These are phyloP conservation scores for Hippophae gyantsensis DNA, from an alignment of 306 rosid genomes.

Conservation along the genomic window DNA sequence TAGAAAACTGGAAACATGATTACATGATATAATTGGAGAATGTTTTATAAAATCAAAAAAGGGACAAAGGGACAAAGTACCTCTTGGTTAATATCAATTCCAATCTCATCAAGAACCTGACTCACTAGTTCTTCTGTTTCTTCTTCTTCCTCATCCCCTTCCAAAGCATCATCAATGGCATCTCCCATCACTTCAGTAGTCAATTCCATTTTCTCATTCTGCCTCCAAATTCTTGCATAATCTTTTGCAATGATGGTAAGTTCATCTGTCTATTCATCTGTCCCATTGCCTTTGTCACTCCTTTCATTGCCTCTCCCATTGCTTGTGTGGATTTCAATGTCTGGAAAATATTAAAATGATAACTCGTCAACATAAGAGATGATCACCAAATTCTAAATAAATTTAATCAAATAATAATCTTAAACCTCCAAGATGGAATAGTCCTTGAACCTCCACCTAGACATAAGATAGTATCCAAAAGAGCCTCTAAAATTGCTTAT, in stretches of 20 bases:
- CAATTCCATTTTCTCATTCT: constrained; percentile 91
- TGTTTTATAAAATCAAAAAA: not conserved
- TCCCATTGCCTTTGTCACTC: constrained; percentile 98
- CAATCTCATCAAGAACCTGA: constrained; percentile 94
- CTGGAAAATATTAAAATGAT: constrained; percentile 24
- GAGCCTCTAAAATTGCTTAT: not conserved
- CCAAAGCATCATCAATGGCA: constrained; percentile 93
- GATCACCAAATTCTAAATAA: not conserved
- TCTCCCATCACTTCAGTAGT: constrained; percentile 84
- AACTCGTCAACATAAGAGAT: not conserved
- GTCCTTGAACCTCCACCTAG: too few species aligned
- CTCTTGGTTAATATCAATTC: constrained; percentile 80
- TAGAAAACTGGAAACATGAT: constrained; percentile 15
- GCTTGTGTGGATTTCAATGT: constrained; percentile 93
- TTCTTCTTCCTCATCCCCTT: constrained; percentile 96
- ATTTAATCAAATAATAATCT: not conserved
- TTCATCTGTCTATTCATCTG: constrained; percentile 97
- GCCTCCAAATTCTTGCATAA: constrained; percentile 90
- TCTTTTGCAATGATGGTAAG: constrained; percentile 82
- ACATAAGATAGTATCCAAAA: not conserved
- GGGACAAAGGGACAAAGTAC: constrained; percentile 25
- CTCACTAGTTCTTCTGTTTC: constrained; percentile 83
- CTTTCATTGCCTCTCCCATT: constrained; percentile 98
- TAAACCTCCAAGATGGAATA: not conserved
- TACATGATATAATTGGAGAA: not conserved